Conservation (phyloP, 768 basidiomycete genomes). For the Leccinum fibrillosum region DNA sequence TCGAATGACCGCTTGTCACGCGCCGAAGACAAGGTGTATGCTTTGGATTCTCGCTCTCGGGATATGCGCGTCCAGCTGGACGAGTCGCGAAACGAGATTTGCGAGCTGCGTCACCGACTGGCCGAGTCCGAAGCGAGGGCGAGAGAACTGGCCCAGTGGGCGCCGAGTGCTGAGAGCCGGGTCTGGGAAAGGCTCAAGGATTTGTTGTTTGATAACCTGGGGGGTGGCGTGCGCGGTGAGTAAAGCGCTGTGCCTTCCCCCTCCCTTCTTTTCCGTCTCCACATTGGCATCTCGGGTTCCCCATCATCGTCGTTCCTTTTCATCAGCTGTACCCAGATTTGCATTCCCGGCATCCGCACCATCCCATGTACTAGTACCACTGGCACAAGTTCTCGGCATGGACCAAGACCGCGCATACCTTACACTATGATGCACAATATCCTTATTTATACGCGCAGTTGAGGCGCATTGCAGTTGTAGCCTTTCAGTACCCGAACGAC, state of each 20-base stretch:
- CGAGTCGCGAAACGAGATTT: slow-evolving; percentile 17
- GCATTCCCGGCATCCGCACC: slow-evolving; percentile 26
- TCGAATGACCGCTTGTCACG: slow-evolving; percentile 13
- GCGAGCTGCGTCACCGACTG: slow-evolving; percentile 23
- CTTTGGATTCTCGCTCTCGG: slow-evolving; percentile 22
- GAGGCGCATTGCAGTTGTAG: slow-evolving; percentile 20
- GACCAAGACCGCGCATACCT: slow-evolving; percentile 23
- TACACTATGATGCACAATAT: slow-evolving; percentile 18
- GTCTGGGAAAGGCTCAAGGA: slow-evolving; percentile 30
- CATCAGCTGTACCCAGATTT: slow-evolving; percentile 14
- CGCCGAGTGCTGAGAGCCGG: slow-evolving; percentile 15
- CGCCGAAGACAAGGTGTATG: slow-evolving; percentile 14
- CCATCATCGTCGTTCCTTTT: slow-evolving; percentile 1
- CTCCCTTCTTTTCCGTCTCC: neutral
- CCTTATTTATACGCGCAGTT: slow-evolving; percentile 19
- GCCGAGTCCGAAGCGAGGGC: slow-evolving; percentile 20
- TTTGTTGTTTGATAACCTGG: slow-evolving; percentile 28
- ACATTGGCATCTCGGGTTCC: slow-evolving; percentile 3
- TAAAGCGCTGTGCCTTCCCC: slow-evolving; percentile 6
- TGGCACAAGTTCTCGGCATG: slow-evolving; percentile 17
- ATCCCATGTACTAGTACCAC: slow-evolving; percentile 21
- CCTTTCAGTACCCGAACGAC: slow-evolving; percentile 10
- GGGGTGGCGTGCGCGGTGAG: slow-evolving; percentile 17
- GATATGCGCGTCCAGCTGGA: slow-evolving; percentile 19
- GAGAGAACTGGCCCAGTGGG: slow-evolving; percentile 15